Conservation (phyloP, 345 rosid species). For the Boechera divaricarpa region DNA sequence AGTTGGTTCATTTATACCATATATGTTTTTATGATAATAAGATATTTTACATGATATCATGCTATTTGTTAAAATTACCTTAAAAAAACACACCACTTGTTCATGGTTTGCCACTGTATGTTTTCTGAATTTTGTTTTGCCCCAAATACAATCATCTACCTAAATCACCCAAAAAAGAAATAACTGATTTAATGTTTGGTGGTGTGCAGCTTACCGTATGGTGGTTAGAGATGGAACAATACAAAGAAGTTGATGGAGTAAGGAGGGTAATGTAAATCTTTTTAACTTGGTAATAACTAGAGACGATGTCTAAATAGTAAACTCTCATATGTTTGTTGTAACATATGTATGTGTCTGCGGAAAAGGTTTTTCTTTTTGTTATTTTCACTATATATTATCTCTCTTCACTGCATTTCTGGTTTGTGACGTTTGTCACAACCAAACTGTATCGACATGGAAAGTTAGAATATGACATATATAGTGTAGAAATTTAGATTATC, state of each 20-base stretch:
- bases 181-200: slow-evolving; percentile 5
- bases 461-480: neutral
- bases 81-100: neutral
- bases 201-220: slow-evolving; percentile 40
- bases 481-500: neutral
- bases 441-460: slow-evolving; percentile 1
- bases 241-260: slow-evolving; percentile 26
- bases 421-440: neutral
- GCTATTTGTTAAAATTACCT: neutral
- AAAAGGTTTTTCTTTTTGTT: neutral
- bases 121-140: neutral
- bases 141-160: neutral
- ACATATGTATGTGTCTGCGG: neutral
- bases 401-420: neutral
- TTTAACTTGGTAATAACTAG: slow-evolving; percentile 28
- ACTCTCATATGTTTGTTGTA: slow-evolving; percentile 18
- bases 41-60: neutral
- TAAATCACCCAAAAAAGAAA: neutral
- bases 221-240: slow-evolving; percentile 39
- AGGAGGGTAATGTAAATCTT: slow-evolving; percentile 31
- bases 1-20: too few species aligned
- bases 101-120: neutral
- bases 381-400: neutral
- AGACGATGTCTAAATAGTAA: slow-evolving; percentile 23
- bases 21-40: too few species aligned